A percentile compares a stretch with the other conserved stretches of the same genome.
Conservation (phyloP, 805 yeast species). For the Nakazawaea pomicola region DNA sequence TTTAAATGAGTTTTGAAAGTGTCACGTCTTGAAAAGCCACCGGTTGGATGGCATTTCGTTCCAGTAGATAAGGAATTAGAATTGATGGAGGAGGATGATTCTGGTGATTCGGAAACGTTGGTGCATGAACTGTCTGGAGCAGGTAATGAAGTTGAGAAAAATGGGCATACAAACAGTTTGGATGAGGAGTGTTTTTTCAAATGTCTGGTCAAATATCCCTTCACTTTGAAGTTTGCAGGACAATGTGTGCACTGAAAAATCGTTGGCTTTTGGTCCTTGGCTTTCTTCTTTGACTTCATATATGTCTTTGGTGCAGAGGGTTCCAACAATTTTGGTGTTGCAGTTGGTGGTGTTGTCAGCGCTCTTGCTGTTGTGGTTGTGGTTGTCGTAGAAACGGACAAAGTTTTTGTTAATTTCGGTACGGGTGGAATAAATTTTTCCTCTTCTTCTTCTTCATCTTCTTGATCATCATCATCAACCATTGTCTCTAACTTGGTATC, state of each 20-base stretch:
- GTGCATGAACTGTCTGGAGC: background rate
- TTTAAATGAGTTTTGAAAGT: conserved; percentile 55
- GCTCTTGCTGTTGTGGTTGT: background rate
- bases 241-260: conserved; percentile 39
- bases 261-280: conserved; percentile 1
- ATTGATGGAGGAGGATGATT: background rate
- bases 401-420: background rate
- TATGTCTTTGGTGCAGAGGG: background rate
- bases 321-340: background rate
- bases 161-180: conserved; percentile 54
- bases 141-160: conserved; percentile 20
- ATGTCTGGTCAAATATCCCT: conserved; percentile 53
- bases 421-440: background rate
- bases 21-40: conserved; percentile 56
- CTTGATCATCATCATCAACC: too few relatives aligned
- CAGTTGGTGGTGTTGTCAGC: background rate
- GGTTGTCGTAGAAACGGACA: too few relatives aligned
- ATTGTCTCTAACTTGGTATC: too few relatives aligned
- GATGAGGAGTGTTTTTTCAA: conserved; percentile 44
- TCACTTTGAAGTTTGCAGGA: conserved; percentile 41
- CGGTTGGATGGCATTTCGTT: conserved; percentile 48
- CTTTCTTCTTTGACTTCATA: background rate
- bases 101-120: background rate
- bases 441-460: conserved; percentile 1
- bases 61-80: conserved; percentile 18